These are phyloP conservation scores for Aspergillus vadensis DNA, from an alignment of 2,329 filamentous ascomycete genomes.

Conservation along the genomic window DNA sequence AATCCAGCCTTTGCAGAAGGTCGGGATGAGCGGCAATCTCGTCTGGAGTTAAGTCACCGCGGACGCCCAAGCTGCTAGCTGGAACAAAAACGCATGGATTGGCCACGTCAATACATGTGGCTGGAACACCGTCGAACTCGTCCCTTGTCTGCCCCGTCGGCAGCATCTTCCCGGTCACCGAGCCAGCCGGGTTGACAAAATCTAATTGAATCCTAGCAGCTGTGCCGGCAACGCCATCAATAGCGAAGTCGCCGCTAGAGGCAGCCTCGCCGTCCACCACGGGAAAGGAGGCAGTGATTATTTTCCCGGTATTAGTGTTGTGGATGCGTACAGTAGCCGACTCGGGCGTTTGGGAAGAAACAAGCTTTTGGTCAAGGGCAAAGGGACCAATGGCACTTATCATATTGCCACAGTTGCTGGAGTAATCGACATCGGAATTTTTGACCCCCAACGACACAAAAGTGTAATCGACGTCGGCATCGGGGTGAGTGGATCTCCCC, in stretches of 20 bases:
- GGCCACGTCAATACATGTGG: conserved; percentile 64
- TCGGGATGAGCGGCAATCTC: conserved; percentile 52
- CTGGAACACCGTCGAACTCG: conserved; percentile 51
- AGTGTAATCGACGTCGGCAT: conserved; percentile 68
- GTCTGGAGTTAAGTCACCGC: conserved; percentile 52
- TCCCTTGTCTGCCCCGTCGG: conserved; percentile 62
- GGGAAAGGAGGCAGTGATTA: conserved; percentile 61
- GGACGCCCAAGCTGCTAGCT: conserved; percentile 53
- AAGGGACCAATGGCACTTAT: conserved; percentile 67
- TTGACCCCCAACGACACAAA: conserved; percentile 70
- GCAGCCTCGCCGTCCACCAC: conserved; percentile 53
- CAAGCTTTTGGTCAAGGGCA: conserved; percentile 51
- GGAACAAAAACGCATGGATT: conserved; percentile 66
- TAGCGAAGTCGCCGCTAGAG: conserved; percentile 57
- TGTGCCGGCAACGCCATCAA: conserved; percentile 65
- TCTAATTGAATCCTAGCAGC: conserved; percentile 60
- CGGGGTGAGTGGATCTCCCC: conserved; percentile 50
- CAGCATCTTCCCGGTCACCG: conserved; percentile 63
- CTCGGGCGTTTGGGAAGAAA: background rate
- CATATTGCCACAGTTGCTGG: conserved; percentile 78
- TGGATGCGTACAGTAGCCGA: conserved; percentile 55
- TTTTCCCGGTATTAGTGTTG: conserved; percentile 72
- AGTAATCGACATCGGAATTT: conserved; percentile 62
- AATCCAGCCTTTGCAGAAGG: conserved; percentile 54
- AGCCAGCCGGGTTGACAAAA: conserved; percentile 64